phyloP scores from a whole-genome alignment of 2,329 filamentous ascomycete genomes.

The Penicillium sp. region DNA sequence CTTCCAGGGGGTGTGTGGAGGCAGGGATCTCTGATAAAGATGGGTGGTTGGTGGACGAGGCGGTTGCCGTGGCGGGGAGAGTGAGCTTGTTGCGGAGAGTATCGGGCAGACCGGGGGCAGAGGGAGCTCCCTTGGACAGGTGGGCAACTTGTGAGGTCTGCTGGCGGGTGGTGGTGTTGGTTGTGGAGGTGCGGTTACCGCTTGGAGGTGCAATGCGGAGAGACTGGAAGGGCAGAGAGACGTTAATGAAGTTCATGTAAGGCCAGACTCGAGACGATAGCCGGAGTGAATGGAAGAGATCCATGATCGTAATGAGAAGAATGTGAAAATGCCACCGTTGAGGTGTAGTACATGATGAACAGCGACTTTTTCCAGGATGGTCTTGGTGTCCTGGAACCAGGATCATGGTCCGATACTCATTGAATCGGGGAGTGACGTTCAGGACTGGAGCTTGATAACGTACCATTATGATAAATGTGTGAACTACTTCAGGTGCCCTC shows the following conservation, averaged over 20 bases:
- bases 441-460: slow-evolving; percentile 20
- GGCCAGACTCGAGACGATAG: too few species aligned
- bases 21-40: slow-evolving; percentile 39
- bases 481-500: not conserved
- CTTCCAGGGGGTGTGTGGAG: slow-evolving; percentile 82
- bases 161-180: slow-evolving; percentile 55
- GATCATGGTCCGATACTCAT: not conserved
- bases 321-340: too few species aligned
- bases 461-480: slow-evolving; percentile 26
- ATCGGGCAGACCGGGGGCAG: slow-evolving; percentile 88
- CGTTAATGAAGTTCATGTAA: too few species aligned
- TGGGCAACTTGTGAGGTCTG: slow-evolving; percentile 57
- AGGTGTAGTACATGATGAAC: too few species aligned
- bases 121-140: slow-evolving; percentile 68
- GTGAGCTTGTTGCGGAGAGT: slow-evolving; percentile 79
- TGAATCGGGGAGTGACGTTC: slow-evolving; percentile 6
- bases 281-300: too few species aligned
- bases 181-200: slow-evolving; percentile 59
- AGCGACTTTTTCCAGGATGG: not conserved
- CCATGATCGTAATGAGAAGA: too few species aligned
- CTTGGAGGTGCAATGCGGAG: slow-evolving; percentile 80
- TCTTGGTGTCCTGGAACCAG: too few species aligned
- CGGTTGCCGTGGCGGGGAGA: slow-evolving; percentile 49
- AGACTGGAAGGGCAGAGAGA: slow-evolving; percentile 52
- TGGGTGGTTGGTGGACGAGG: slow-evolving; percentile 37